Percentiles rank a stretch among this genome's conserved stretches.
These are phyloP conservation scores for Anthracocystis walkeri DNA, from an alignment of 1,284 basidiomycete species.

Conservation along the genomic window DNA sequence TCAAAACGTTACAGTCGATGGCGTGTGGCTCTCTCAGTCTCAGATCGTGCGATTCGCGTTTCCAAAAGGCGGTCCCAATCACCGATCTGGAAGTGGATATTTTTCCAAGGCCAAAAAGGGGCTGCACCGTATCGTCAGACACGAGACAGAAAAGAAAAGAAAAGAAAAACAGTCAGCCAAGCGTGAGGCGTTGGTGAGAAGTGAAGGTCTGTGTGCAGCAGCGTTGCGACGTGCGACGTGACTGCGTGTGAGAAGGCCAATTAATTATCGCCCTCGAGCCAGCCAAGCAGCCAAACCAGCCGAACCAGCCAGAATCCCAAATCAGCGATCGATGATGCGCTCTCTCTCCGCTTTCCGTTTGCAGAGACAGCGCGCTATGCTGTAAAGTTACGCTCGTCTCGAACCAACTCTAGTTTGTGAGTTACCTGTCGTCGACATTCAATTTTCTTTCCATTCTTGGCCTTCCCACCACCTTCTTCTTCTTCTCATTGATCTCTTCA, in stretches of 20 bases:
- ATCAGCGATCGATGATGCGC: conserved; percentile 30
- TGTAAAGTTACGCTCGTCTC: conserved; percentile 3
- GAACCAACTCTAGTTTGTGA: neutral
- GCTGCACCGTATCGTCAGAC: neutral
- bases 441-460: conserved; percentile 1
- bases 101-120: too few species aligned
- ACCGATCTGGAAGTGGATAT: too few species aligned
- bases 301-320: neutral
- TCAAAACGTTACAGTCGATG: too few species aligned
- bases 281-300: neutral
- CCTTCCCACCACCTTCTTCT: neutral
- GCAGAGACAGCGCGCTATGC: conserved; percentile 1
- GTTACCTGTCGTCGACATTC: conserved; percentile 4
- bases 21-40: too few species aligned
- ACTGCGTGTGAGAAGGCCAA: neutral
- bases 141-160: neutral
- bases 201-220: neutral
- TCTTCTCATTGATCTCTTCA: neutral
- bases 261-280: neutral
- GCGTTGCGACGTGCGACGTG: neutral
- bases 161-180: neutral
- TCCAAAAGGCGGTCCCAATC: too few species aligned
- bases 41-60: too few species aligned
- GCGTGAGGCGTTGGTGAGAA: neutral
- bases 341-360: conserved; percentile 3